A percentile compares a stretch with the other conserved stretches of the same genome.
phyloP scores from a whole-genome alignment of 179 eudicot species.

The Drosera spatulata region DNA sequence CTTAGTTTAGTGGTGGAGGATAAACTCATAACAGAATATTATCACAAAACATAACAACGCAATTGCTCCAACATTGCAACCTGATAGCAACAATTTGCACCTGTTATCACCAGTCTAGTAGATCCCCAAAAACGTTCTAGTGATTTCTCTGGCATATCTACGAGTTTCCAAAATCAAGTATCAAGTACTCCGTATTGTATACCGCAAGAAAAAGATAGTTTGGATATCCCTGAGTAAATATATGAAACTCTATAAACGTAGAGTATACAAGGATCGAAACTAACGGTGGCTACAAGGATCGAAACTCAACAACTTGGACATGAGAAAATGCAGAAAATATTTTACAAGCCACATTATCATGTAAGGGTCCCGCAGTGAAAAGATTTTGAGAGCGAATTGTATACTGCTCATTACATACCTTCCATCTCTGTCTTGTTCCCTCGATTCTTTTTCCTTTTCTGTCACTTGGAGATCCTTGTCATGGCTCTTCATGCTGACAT shows the following conservation, averaged over 20 bases:
- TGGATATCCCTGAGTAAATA: too few relatives aligned
- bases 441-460: slow-evolving; percentile 35
- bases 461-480: slow-evolving; percentile 30
- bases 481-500: slow-evolving; percentile 34
- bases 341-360: too few relatives aligned
- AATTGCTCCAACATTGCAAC: slow-evolving; percentile 24
- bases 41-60: slow-evolving; percentile 23
- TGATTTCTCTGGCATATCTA: slow-evolving; percentile 65
- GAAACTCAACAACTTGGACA: neutral
- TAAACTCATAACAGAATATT: slow-evolving; percentile 20
- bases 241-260: too few relatives aligned
- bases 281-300: neutral
- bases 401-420: slow-evolving; percentile 15
- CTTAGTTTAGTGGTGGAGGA: slow-evolving; percentile 29
- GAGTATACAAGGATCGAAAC: neutral
- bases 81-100: slow-evolving; percentile 25
- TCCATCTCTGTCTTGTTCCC: slow-evolving; percentile 37
- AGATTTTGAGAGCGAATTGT: too few relatives aligned
- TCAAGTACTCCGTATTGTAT: slow-evolving; percentile 13
- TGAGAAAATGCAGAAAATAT: neutral
- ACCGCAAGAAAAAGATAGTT: neutral
- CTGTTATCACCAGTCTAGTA: slow-evolving; percentile 25
- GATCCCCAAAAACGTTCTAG: slow-evolving; percentile 49
- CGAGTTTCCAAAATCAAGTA: slow-evolving; percentile 66
- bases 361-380: too few relatives aligned